Evolutionary conservation across 1,284 basidiomycete species (phyloP).

Genomic region (Phellopilus nigrolimitatus): DNA sequence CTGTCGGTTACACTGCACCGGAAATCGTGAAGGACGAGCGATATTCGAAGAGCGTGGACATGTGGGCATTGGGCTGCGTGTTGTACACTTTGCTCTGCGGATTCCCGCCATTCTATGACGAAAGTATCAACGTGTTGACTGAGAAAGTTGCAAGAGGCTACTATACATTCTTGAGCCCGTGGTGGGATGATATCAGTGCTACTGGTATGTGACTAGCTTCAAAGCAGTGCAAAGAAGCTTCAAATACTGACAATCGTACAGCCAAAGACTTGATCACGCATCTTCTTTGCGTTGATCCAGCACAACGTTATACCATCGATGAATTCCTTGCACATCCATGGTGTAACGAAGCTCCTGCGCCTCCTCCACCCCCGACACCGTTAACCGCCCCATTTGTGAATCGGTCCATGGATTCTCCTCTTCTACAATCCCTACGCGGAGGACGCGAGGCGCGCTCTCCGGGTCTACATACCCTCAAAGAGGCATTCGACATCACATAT

Average conservation of each 20-base stretch:
- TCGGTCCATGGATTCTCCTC: constrained; percentile 84
- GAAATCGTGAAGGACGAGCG: constrained; percentile 99
- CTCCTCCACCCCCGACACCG: constrained; percentile 59
- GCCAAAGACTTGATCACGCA: constrained; percentile 96
- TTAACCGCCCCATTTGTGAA: constrained; percentile 39
- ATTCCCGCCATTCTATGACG: constrained; percentile 98
- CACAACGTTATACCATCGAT: constrained; percentile 94
- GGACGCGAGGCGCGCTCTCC: constrained; percentile 87
- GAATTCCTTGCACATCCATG: constrained; percentile 97
- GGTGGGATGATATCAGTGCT: constrained; percentile 97
- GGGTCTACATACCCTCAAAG: constrained; percentile 88
- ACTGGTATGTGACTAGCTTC: constrained; percentile 47
- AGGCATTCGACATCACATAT: constrained; percentile 98
- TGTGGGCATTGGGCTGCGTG: constrained; percentile 99
- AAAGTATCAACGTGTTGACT: constrained; percentile 96
- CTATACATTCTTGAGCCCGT: constrained; percentile 98
- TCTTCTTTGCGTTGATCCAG: constrained; percentile 92
- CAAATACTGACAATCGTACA: constrained; percentile 29
- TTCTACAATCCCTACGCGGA: constrained; percentile 77
- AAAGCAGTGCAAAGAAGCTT: not conserved
- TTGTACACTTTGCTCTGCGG: constrained; percentile 98
- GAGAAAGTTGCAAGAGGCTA: constrained; percentile 98
- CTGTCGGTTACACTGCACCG: constrained; percentile 98
- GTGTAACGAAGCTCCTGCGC: constrained; percentile 71
- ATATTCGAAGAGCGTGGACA: constrained; percentile 98